These are phyloP conservation scores for Fomitopsis pinicola DNA, from an alignment of 1,284 basidiomycete species.

Conservation along the genomic window DNA sequence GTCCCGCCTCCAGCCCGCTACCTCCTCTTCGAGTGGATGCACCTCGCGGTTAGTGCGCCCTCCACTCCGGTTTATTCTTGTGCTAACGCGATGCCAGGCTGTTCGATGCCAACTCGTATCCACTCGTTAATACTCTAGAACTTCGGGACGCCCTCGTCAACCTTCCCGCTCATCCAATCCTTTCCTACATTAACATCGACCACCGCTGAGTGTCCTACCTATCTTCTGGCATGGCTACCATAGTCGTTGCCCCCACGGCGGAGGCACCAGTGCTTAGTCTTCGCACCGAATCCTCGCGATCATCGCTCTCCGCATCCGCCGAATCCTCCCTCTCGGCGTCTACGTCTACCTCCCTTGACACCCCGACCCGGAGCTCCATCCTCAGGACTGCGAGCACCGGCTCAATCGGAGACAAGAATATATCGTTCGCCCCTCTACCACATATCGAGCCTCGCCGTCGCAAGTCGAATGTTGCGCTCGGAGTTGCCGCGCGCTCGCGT, in stretches of 20 bases:
- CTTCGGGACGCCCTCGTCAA: neutral
- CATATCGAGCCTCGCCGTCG: constrained; percentile 50
- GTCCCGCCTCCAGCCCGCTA: neutral
- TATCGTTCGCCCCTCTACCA: constrained; percentile 67
- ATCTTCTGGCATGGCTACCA: neutral
- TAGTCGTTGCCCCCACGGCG: neutral
- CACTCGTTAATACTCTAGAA: neutral
- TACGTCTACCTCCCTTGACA: constrained; percentile 5
- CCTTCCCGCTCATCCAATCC: neutral
- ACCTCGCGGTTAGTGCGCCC: neutral
- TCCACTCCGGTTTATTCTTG: neutral
- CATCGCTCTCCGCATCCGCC: constrained; percentile 7
- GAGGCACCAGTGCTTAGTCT: constrained; percentile 1
- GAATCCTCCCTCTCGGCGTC: constrained; percentile 6
- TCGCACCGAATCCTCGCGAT: constrained; percentile 5
- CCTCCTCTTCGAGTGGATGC: neutral
- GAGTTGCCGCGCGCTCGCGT: constrained; percentile 56
- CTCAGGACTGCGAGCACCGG: constrained; percentile 11
- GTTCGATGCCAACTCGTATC: neutral
- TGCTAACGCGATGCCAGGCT: neutral
- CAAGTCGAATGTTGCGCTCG: constrained; percentile 52
- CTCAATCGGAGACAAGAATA: constrained; percentile 21
- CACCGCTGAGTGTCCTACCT: neutral
- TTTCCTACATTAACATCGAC: neutral
- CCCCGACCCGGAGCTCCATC: constrained; percentile 1